These are phyloP conservation scores for Diaporthe aspalathi DNA, from an alignment of 2,329 filamentous ascomycete genomes.

Conservation along the genomic window DNA sequence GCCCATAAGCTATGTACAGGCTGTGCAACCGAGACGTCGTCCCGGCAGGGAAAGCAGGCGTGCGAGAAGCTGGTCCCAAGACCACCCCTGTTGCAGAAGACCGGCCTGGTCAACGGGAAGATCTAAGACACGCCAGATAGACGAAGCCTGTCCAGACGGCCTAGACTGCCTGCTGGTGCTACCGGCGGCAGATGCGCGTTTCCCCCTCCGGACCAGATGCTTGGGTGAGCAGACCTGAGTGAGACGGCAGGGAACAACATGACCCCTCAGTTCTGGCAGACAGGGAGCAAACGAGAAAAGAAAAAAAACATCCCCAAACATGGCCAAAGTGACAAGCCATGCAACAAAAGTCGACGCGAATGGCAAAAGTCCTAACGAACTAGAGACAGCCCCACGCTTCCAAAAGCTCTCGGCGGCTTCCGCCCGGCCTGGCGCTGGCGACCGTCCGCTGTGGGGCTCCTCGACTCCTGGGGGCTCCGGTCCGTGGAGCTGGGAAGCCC, in stretches of 20 bases:
- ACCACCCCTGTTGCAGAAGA: conserved; percentile 25
- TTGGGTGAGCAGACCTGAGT: background rate
- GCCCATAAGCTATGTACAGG: background rate
- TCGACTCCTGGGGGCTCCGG: conserved; percentile 21
- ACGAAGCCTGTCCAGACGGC: conserved; percentile 13
- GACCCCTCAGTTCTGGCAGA: too few relatives aligned
- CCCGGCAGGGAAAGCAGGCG: conserved; percentile 18
- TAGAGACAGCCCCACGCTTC: conserved; percentile 22
- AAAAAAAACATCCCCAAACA: background rate
- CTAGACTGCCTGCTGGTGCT: conserved; percentile 20
- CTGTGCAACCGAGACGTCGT: conserved; percentile 35
- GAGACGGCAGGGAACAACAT: background rate
- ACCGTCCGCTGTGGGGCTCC: conserved; percentile 32
- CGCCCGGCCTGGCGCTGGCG: conserved; percentile 34
- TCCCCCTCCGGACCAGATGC: background rate
- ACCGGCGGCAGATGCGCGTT: background rate
- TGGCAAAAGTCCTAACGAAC: background rate
- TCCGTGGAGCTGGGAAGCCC: conserved; percentile 4
- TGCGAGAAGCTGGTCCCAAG: conserved; percentile 13
- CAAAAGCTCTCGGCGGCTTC: conserved; percentile 28
- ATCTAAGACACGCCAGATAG: conserved; percentile 26
- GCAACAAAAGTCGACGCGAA: conserved; percentile 2
- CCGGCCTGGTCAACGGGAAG: conserved; percentile 25
- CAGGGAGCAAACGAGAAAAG: background rate
- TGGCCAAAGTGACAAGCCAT: conserved; percentile 22